Evolutionary conservation across 208 protist genomes (phyloP).

Genomic region (Phytomonas sp.): DNA sequence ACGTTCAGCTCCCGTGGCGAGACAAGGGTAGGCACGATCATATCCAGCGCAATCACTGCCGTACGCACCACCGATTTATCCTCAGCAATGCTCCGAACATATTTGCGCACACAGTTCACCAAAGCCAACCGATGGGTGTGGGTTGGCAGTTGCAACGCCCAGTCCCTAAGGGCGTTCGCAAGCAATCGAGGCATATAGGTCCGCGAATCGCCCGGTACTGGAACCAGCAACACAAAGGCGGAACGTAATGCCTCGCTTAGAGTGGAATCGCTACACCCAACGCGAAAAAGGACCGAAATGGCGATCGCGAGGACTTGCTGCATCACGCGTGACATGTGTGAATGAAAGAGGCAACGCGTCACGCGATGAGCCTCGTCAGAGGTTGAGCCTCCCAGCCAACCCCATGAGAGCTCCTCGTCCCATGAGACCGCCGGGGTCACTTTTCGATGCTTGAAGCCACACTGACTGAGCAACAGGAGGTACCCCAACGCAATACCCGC

Average conservation of each 20-base stretch:
- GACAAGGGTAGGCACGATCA: constrained; percentile 34
- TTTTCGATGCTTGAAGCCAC: background rate
- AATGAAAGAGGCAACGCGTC: constrained; percentile 32
- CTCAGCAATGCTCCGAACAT: constrained; percentile 28
- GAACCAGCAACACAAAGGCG: constrained; percentile 49
- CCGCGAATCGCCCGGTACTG: constrained; percentile 26
- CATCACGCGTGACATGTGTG: constrained; percentile 27
- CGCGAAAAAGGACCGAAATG: constrained; percentile 33
- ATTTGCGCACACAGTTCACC: constrained; percentile 29
- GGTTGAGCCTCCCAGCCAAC: constrained; percentile 31
- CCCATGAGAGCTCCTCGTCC: background rate
- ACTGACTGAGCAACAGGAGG: background rate
- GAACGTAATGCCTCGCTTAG: constrained; percentile 41
- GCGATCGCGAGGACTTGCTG: constrained; percentile 37
- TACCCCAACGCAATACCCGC: background rate
- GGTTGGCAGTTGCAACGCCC: constrained; percentile 36
- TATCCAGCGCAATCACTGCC: constrained; percentile 34
- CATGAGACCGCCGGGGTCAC: background rate
- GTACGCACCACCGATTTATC: constrained; percentile 38
- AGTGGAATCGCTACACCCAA: constrained; percentile 21
- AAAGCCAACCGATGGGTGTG: constrained; percentile 43
- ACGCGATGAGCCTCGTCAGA: constrained; percentile 35
- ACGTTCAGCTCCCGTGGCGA: constrained; percentile 30
- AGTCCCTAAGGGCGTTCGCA: constrained; percentile 33
- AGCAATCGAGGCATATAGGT: constrained; percentile 56